These are phyloP conservation scores for Entamoeba nuttalli DNA, from an alignment of 208 protist genomes.

Conservation along the genomic window DNA sequence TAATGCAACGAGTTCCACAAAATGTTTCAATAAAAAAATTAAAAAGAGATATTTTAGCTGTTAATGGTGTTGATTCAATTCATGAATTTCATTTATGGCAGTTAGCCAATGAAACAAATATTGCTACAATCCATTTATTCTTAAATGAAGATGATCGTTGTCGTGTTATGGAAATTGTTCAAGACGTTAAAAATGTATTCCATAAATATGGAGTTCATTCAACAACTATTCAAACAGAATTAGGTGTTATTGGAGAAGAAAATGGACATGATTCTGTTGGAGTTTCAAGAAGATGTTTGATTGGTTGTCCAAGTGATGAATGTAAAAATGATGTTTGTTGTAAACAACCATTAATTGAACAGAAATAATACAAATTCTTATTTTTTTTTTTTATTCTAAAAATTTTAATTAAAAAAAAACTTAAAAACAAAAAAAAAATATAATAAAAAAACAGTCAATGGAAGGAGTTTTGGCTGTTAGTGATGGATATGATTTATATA, in stretches of 20 bases:
- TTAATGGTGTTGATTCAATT: conserved; percentile 28
- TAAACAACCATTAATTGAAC: background rate
- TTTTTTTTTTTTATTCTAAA: background rate
- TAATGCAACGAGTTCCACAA: conserved; percentile 38
- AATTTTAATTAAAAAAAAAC: too few relatives aligned
- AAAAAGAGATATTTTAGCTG: conserved; percentile 14
- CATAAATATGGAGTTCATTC: conserved; percentile 43
- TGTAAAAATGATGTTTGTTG: background rate
- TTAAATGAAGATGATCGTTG: conserved; percentile 17
- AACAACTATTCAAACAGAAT: conserved; percentile 50
- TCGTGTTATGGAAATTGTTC: background rate
- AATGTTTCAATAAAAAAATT: conserved; percentile 30
- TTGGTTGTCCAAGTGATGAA: background rate
- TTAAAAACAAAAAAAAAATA: background rate
- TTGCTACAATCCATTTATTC: conserved; percentile 41
- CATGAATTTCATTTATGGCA: conserved; percentile 56
- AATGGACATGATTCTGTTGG: background rate
- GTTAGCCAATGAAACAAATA: conserved; percentile 30
- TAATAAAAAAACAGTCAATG: background rate
- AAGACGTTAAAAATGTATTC: conserved; percentile 39
- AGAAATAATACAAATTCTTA: background rate
- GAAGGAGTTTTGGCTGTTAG: background rate
- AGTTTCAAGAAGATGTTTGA: background rate
- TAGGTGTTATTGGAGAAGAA: background rate
- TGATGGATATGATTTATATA: background rate